Evolutionary conservation across 176 grass and related monocot genomes (phyloP), one percentile per base, ranked within the genome.

Genomic region (Juncus effusus): DNA sequence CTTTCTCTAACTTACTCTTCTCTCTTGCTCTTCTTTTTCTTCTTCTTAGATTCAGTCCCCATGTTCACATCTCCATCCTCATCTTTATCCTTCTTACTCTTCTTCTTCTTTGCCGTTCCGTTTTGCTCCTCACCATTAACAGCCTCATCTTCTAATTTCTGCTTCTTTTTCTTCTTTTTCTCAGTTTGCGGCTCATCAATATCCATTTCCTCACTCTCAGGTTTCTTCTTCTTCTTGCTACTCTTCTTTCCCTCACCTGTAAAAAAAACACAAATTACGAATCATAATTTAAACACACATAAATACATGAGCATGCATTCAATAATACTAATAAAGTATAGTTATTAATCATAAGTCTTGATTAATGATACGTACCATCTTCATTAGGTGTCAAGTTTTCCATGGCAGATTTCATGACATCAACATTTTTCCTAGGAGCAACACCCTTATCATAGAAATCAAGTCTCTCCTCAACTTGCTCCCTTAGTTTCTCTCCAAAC

Each of bases 371-470:
- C 28, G 70, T 61, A 81, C 51, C 72, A 35, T 83, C 64, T n/a
- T 76, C 55, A 35, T 65, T 40, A 15, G 28, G 76, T 8, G 50
- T 19, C 67, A 84, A 16, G 35, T 68, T 86, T 49, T 82, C 89
- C 37, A 99, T 86, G 4, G 89, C 94, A 56, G 78, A 67, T 78
- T 93, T 97, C 93, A 89, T 92, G 56, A 97, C 85, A 78, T 92
- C 93, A 80, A 97, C 70, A 73, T 97, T 92, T 67, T 99, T 94
- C 35, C 88, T 80, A 79, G 94, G 83, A 1, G 94, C 94, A 3
- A 99, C 62, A 56, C 89, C 94, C 67, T 93, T 93, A 64, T 99
- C 94, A 67, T 93, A 99, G 72, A 93, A 99, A 15, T 90, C 94
- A 54, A 99, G 61, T 72, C 94, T 82, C 62, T 99, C 94, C 76